phyloP scores from a whole-genome alignment of 805 yeast species.

The Starmerella gropengiesseri region DNA sequence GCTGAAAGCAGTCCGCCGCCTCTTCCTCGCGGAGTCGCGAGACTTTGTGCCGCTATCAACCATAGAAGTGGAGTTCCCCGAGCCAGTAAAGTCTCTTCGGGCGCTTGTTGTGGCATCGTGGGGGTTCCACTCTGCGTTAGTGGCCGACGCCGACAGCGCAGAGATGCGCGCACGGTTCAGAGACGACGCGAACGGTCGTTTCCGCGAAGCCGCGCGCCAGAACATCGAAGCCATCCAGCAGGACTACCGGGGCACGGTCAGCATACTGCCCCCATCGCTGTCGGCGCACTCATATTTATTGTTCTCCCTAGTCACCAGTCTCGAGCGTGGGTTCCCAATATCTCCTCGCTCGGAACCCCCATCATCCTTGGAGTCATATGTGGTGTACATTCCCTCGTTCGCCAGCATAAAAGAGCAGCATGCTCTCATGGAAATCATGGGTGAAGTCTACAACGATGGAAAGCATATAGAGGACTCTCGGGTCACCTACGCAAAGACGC shows the following conservation, averaged over 20 bases:
- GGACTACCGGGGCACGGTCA: slow-evolving; percentile 38
- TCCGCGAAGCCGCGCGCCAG: slow-evolving; percentile 53
- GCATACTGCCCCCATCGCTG: slow-evolving; percentile 8
- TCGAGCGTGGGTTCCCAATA: slow-evolving; percentile 52
- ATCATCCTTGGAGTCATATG: slow-evolving; percentile 33
- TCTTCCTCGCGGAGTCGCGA: slow-evolving; percentile 16
- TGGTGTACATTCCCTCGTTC: slow-evolving; percentile 37
- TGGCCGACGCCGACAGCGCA: slow-evolving; percentile 66
- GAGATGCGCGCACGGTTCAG: slow-evolving; percentile 54
- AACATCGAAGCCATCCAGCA: slow-evolving; percentile 43
- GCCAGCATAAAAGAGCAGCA: slow-evolving; percentile 15
- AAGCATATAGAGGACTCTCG: slow-evolving; percentile 39
- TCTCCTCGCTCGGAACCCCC: slow-evolving; percentile 48
- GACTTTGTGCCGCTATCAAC: slow-evolving; percentile 34
- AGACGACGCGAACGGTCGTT: slow-evolving; percentile 40
- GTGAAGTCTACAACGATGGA: slow-evolving; percentile 46
- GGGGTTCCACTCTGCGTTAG: slow-evolving; percentile 78
- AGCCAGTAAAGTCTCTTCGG: slow-evolving; percentile 30
- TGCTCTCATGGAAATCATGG: slow-evolving; percentile 45
- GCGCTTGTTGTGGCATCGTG: slow-evolving; percentile 59
- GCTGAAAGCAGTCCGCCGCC: slow-evolving; percentile 25
- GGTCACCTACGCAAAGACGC: slow-evolving; percentile 37
- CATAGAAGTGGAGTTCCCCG: slow-evolving; percentile 38
- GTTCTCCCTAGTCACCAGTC: slow-evolving; percentile 42
- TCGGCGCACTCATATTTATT: slow-evolving; percentile 45